A percentile compares a stretch with the other conserved stretches of the same genome.
phyloP scores from a whole-genome alignment of 306 rosid species.

The Lagenaria siceraria region DNA sequence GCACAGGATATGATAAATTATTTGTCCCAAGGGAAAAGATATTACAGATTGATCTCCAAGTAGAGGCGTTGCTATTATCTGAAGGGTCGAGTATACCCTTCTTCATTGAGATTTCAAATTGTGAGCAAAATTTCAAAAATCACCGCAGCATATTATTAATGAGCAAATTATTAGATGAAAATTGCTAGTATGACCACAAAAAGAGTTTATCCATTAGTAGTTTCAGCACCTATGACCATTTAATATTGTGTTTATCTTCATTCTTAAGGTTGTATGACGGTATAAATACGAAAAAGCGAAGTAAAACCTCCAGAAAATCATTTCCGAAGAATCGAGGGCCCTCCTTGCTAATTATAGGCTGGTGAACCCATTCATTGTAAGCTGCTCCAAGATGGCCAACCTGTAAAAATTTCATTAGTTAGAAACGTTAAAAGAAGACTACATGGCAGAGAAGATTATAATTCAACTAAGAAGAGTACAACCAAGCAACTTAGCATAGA shows the following conservation, averaged over 20 bases:
- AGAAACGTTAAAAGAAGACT: neutral
- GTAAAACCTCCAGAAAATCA: conserved; percentile 69
- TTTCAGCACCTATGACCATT: neutral
- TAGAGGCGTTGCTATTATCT: neutral
- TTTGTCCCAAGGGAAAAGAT: neutral
- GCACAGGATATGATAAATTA: neutral
- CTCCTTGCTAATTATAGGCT: conserved; percentile 83
- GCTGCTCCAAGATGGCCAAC: conserved; percentile 91
- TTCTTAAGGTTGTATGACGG: neutral
- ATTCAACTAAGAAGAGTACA: neutral
- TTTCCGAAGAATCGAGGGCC: conserved; percentile 83
- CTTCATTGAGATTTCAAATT: neutral
- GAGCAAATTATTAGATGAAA: neutral
- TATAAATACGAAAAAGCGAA: neutral
- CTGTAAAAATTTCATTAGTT: conserved; percentile 22
- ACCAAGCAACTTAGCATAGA: neutral
- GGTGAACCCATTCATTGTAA: conserved; percentile 95
- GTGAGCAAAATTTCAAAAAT: neutral
- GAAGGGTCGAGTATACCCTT: neutral
- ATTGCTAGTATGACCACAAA: neutral
- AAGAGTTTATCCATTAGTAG: neutral
- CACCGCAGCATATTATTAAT: neutral
- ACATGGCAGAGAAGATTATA: neutral
- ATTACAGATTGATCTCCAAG: neutral
- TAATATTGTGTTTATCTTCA: neutral